These are phyloP conservation scores for Cyphellophora europaea DNA, from an alignment of 2,329 filamentous ascomycete species.

Conservation along the genomic window DNA sequence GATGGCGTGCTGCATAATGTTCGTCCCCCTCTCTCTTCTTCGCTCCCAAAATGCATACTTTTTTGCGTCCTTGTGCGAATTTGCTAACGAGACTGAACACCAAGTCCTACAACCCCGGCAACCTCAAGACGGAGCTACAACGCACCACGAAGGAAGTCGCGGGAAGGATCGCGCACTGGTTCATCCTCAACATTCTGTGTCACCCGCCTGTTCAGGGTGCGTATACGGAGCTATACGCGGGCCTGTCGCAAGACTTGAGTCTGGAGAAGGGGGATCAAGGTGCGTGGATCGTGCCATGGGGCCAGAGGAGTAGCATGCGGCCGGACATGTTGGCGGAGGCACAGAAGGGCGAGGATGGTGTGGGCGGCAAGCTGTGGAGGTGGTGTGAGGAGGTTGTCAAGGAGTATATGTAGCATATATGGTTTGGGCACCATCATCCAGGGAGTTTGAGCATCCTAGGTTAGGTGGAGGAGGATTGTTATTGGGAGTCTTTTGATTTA, in stretches of 20 bases:
- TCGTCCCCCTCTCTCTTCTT: conserved; percentile 4
- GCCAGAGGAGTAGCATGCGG: conserved; percentile 19
- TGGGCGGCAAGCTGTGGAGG: conserved; percentile 9
- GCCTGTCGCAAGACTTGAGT: conserved; percentile 32
- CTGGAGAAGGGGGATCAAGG: conserved; percentile 22
- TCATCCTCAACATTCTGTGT: conserved; percentile 14
- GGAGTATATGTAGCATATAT: conserved; percentile 11
- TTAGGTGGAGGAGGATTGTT: no score
- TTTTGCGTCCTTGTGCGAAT: no score
- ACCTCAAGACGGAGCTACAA: conserved; percentile 29
- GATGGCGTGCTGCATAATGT: conserved; percentile 14
- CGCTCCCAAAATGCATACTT: background rate
- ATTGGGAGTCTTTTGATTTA: no score
- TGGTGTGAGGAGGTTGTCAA: conserved; percentile 13
- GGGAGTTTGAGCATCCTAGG: no score
- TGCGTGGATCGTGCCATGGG: conserved; percentile 40
- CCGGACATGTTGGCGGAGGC: conserved; percentile 3
- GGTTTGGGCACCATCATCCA: no score
- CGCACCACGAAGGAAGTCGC: conserved; percentile 16
- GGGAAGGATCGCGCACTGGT: no score
- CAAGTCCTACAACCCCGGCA: conserved; percentile 29
- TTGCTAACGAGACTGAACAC: no score
- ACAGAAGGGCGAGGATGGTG: conserved; percentile 7
- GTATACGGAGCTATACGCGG: conserved; percentile 41
- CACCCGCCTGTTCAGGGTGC: conserved; percentile 31